Conservation (phyloP, 148 eudicot genomes). For the Rhododendron kiyosumense region DNA sequence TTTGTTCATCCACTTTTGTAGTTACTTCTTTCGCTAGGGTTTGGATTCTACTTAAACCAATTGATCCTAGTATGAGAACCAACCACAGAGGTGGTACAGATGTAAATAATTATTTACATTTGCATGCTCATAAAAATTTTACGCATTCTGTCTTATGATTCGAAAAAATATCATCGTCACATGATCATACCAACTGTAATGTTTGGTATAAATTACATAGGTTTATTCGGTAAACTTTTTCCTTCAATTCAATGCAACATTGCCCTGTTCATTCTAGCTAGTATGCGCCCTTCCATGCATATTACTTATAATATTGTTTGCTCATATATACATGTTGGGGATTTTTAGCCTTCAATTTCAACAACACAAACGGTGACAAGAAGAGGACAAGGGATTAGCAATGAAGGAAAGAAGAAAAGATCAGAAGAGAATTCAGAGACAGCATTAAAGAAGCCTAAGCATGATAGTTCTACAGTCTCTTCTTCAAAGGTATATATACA, state of each 20-base stretch:
- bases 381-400: slow-evolving; percentile 12
- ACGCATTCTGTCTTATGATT: not conserved
- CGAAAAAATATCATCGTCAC: not conserved
- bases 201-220: not conserved
- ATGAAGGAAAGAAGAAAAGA: slow-evolving; percentile 28
- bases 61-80: not conserved
- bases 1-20: not conserved
- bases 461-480: slow-evolving; percentile 18
- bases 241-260: not conserved
- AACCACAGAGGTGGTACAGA: not conserved
- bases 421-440: slow-evolving; percentile 21
- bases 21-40: not conserved
- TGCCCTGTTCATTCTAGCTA: not conserved
- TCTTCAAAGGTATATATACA: slow-evolving; percentile 18
- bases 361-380: slow-evolving; percentile 9
- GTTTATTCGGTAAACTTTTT: not conserved
- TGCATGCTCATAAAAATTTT: not conserved
- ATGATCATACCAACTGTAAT: not conserved
- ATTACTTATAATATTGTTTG: not conserved
- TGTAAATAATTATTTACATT: not conserved
- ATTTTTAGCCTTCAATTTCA: slow-evolving; percentile 15
- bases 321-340: not conserved
- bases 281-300: not conserved
- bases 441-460: slow-evolving; percentile 17
- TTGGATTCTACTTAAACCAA: not conserved